These are phyloP conservation scores for Ciborinia camelliae DNA, from an alignment of 2,329 filamentous ascomycete genomes.

Conservation along the genomic window DNA sequence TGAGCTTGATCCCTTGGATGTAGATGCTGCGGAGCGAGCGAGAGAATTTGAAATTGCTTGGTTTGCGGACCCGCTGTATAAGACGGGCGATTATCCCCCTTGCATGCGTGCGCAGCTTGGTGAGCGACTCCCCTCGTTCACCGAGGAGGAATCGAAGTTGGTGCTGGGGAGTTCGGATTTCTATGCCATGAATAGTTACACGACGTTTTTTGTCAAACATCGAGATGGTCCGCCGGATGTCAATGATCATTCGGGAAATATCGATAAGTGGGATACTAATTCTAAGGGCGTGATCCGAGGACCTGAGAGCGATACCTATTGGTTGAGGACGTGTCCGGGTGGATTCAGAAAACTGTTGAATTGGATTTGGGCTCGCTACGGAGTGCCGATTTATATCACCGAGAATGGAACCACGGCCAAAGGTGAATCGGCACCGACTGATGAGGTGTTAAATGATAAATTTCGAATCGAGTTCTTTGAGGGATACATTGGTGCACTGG, in stretches of 20 bases:
- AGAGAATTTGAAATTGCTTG: conserved; percentile 82
- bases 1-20: conserved; percentile 65
- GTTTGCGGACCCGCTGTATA: conserved; percentile 82
- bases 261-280: conserved; percentile 68
- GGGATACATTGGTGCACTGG: conserved; percentile 72
- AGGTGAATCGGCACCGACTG: conserved; percentile 69
- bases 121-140: conserved; percentile 71
- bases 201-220: conserved; percentile 78
- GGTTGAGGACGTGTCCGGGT: conserved; percentile 69
- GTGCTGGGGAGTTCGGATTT: conserved; percentile 82
- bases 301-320: conserved; percentile 73
- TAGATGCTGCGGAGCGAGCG: conserved; percentile 72
- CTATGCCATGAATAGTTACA: conserved; percentile 92
- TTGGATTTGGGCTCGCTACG: conserved; percentile 76
- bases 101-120: conserved; percentile 80
- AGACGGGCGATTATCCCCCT: conserved; percentile 72
- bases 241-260: conserved; percentile 69
- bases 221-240: conserved; percentile 56
- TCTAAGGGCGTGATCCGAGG: conserved; percentile 71
- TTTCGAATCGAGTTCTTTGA: conserved; percentile 77
- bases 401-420: conserved; percentile 84
- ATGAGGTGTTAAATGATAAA: conserved; percentile 71
- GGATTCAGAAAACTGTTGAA: conserved; percentile 75
- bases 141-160: conserved; percentile 60
- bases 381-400: conserved; percentile 77